Evolutionary conservation across 108 stramenopile genomes (phyloP), one percentile per base, ranked within the genome.

Genomic region (Phaeodactylum tricornutum): DNA sequence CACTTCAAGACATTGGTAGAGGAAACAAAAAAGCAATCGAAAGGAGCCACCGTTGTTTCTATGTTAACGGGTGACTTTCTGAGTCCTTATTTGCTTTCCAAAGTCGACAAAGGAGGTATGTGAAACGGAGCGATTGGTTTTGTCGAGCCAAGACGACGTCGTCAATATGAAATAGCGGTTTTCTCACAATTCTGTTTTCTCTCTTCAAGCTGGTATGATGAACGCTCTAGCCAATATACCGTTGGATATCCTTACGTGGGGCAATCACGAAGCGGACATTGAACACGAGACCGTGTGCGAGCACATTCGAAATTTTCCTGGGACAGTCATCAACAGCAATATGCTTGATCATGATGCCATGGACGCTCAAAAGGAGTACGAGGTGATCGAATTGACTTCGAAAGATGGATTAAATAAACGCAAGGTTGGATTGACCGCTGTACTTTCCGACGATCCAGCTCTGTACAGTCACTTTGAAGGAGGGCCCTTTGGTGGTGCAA

Each of bases 1-100:
- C 48, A 47, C 6, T 54, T 74, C 45, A 59, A 59, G 35, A 74
- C 67, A 11, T 22, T 74, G 29, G 4, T 74, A 8, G 46, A 25
- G 0, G 47, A 53, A 12, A 51, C 22, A 16, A 16, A 35, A 25
- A 50, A 63, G 28, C 34, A 41, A 4, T 26, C 41, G 20, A 26
- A 47, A 19, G 55, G 51, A 11, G 36, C 60, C 4, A 59, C 3
- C 4, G 54, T 61, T 21, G 33, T 66, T 43, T 38, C 38, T 27
- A 51, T 61, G 37, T 16, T 65, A 39, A 60, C 59, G 17, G 64
- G 70, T 14, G 64, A 71, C 39, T 65, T 71, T 43, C 23, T 66
- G 6, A 32, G 48, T 6, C 64, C 70, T 2, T 66, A 71, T 25
- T 42, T 71, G 48, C 49, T 66, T 6, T 47, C 52, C 12, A 38